Percentiles rank a stretch among this genome's conserved stretches.
Conservation (phyloP, 306 rosid species). For the Quercus variabilis region DNA sequence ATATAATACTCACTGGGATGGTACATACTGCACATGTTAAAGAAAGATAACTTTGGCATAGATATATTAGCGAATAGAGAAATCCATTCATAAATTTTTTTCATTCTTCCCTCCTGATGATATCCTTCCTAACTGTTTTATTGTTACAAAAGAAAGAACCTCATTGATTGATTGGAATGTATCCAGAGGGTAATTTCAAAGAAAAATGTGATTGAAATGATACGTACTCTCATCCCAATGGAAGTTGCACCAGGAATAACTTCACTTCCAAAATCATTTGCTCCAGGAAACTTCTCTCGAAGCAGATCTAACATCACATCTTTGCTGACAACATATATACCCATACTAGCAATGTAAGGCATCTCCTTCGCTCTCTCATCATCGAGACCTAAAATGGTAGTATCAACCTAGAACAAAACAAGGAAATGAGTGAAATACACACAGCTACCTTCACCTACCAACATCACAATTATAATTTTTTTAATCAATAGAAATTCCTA, state of each 20-base stretch:
- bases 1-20: neutral
- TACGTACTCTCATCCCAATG: slow-evolving; percentile 82
- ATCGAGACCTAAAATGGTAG: slow-evolving; percentile 95
- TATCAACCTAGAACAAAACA: slow-evolving; percentile 70
- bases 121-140: too few species aligned
- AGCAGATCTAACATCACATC: slow-evolving; percentile 81
- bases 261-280: slow-evolving; percentile 99
- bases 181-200: too few species aligned
- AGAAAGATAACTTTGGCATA: neutral
- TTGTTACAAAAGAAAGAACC: too few species aligned
- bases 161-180: too few species aligned
- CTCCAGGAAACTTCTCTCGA: slow-evolving; percentile 77
- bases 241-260: slow-evolving; percentile 99
- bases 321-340: slow-evolving; percentile 96
- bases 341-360: slow-evolving; percentile 99
- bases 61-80: neutral
- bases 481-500: too few species aligned
- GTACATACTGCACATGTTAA: neutral
- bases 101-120: neutral
- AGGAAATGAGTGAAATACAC: neutral
- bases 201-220: neutral
- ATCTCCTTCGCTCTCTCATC: slow-evolving; percentile 88
- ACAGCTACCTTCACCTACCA: neutral
- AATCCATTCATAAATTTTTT: neutral
- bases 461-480: neutral